A percentile compares a stretch with the other conserved stretches of the same genome.
Conservation (phyloP, 768 basidiomycete genomes). For the Porpolomopsis calyptriformis region DNA sequence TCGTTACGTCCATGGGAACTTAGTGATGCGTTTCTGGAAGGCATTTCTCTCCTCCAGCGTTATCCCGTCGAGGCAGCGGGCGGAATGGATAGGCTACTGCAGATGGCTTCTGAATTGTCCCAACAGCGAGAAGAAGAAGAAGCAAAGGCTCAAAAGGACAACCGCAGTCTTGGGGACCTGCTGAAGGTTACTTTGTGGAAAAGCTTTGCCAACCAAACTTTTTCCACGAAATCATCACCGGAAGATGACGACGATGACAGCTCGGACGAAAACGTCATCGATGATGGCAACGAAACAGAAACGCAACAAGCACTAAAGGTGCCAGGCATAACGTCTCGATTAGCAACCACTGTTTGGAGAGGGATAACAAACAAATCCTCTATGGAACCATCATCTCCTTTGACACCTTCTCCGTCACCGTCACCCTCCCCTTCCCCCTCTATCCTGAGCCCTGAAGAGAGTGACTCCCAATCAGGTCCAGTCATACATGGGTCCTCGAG, state of each 20-base stretch:
- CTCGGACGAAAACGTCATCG: conserved; percentile 19
- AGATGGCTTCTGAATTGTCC: conserved; percentile 58
- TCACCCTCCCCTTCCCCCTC: conserved; percentile 9
- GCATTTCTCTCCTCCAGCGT: conserved; percentile 48
- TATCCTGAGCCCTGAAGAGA: conserved; percentile 1
- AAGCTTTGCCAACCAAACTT: conserved; percentile 46
- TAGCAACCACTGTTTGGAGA: conserved; percentile 61
- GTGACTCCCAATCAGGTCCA: conserved; percentile 14
- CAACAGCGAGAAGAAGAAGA: conserved; percentile 37
- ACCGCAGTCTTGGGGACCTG: conserved; percentile 41
- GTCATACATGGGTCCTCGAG: conserved; percentile 23
- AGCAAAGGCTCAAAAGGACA: conserved; percentile 20
- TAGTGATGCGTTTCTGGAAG: conserved; percentile 57
- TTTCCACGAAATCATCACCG: conserved; percentile 25
- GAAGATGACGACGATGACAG: conserved; percentile 23
- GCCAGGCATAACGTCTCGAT: conserved; percentile 36
- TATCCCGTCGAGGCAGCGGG: conserved; percentile 60
- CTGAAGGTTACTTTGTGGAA: conserved; percentile 56
- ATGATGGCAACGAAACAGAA: conserved; percentile 39
- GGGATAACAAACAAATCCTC: conserved; percentile 68
- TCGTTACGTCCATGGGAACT: conserved; percentile 40
- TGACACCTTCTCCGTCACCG: conserved; percentile 18
- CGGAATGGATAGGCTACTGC: conserved; percentile 60
- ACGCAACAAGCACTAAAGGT: conserved; percentile 18
- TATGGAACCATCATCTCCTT: conserved; percentile 51